These are phyloP conservation scores for Coemansia sp. DNA, from an alignment of 192 early-diverging fungal species.

Conservation along the genomic window DNA sequence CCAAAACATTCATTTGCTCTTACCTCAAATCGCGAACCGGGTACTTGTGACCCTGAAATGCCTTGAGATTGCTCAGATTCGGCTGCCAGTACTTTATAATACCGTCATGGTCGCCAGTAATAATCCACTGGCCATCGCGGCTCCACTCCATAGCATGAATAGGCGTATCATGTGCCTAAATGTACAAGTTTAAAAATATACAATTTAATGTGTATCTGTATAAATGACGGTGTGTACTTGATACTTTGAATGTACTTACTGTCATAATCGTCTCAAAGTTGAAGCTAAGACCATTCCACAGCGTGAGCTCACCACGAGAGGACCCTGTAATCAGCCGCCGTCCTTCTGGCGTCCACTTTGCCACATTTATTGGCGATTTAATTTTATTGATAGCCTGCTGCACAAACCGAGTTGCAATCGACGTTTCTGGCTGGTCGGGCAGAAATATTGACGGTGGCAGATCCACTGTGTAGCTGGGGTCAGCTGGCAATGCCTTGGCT, in stretches of 20 bases:
- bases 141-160: slow-evolving; percentile 96
- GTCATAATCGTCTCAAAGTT: slow-evolving; percentile 98
- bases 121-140: slow-evolving; percentile 93
- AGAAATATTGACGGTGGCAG: slow-evolving; percentile 59
- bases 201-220: too few species aligned
- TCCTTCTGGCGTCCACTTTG: slow-evolving; percentile 96
- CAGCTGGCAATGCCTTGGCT: slow-evolving; percentile 26
- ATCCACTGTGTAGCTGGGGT: slow-evolving; percentile 49
- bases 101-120: slow-evolving; percentile 88
- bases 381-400: slow-evolving; percentile 77
- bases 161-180: slow-evolving; percentile 81
- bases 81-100: slow-evolving; percentile 98
- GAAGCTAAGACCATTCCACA: slow-evolving; percentile 97
- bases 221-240: too few species aligned
- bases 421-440: slow-evolving; percentile 42
- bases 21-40: slow-evolving; percentile 87
- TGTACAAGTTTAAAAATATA: neutral
- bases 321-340: slow-evolving; percentile 90
- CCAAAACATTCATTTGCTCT: slow-evolving; percentile 29
- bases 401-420: slow-evolving; percentile 36
- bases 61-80: slow-evolving; percentile 92
- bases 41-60: slow-evolving; percentile 83
- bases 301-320: slow-evolving; percentile 90
- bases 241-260: slow-evolving; percentile 24
- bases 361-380: slow-evolving; percentile 89